Conservation (phyloP, 2,329 filamentous ascomycete genomes). For the Fusarium sp. region DNA sequence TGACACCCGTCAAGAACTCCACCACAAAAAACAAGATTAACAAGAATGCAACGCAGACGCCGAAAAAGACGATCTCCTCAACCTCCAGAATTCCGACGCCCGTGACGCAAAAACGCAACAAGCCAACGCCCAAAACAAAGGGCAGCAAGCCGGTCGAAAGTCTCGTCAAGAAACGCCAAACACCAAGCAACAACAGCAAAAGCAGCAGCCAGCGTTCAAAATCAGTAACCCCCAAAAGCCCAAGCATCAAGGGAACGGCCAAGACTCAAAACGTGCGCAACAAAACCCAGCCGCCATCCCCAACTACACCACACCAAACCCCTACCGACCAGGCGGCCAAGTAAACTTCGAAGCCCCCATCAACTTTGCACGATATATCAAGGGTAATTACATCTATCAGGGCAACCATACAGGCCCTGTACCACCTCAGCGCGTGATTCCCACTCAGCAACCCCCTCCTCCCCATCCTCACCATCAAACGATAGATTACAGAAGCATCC, state of each 20-base stretch:
- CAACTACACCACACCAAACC: slow-evolving; percentile 22
- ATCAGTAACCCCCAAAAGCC: slow-evolving; percentile 8
- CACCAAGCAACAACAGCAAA: slow-evolving; percentile 18
- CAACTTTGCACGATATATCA: slow-evolving; percentile 35
- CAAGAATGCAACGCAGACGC: slow-evolving; percentile 52
- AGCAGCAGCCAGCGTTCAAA: slow-evolving; percentile 32
- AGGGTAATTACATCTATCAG: slow-evolving; percentile 30
- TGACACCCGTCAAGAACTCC: slow-evolving; percentile 48
- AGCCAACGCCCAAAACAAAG: slow-evolving; percentile 31
- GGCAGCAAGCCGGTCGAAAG: slow-evolving; percentile 52
- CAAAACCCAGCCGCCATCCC: slow-evolving; percentile 4
- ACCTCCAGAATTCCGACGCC: slow-evolving; percentile 33
- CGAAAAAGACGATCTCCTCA: slow-evolving; percentile 46
- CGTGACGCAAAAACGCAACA: slow-evolving; percentile 39
- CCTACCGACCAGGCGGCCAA: slow-evolving; percentile 28
- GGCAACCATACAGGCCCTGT: slow-evolving; percentile 6
- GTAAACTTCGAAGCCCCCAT: slow-evolving; percentile 2
- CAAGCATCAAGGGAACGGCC: slow-evolving; percentile 24
- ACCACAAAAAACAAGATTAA: slow-evolving; percentile 53
- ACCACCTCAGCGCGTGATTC: slow-evolving; percentile 21
- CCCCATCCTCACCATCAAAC: slow-evolving; percentile 7
- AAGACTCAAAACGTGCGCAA: background rate
- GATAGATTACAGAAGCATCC: slow-evolving; percentile 47
- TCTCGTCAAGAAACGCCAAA: slow-evolving; percentile 31
- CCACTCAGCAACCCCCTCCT: slow-evolving; percentile 14